These are phyloP conservation scores for Penicillium hesseltinei DNA, from an alignment of 2,329 filamentous ascomycete genomes.

Conservation along the genomic window DNA sequence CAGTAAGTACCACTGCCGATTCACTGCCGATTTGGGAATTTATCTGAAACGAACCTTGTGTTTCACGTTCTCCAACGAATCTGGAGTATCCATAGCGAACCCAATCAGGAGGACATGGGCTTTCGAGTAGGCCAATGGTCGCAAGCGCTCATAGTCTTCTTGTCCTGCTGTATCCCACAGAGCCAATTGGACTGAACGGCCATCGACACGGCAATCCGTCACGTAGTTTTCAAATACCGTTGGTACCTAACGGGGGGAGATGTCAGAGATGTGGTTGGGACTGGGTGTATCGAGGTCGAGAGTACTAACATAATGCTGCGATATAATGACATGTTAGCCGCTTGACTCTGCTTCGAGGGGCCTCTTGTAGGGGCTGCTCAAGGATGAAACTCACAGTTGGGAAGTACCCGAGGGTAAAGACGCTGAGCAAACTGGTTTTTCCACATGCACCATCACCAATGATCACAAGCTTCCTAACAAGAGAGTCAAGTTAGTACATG, in stretches of 20 bases:
- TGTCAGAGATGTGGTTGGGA: slow-evolving; percentile 10
- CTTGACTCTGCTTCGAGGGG: slow-evolving; percentile 22
- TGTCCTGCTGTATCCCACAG: slow-evolving; percentile 99
- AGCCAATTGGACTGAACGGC: slow-evolving; percentile 96
- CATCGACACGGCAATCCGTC: slow-evolving; percentile 96
- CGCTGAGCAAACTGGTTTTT: slow-evolving; percentile 94
- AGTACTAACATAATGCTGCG: slow-evolving; percentile 47
- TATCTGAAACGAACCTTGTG: slow-evolving; percentile 70
- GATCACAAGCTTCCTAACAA: slow-evolving; percentile 83
- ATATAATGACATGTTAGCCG: slow-evolving; percentile 16
- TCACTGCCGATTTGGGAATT: slow-evolving; percentile 21
- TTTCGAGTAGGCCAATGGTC: slow-evolving; percentile 92
- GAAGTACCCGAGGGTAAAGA: slow-evolving; percentile 97
- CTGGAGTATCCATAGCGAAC: slow-evolving; percentile 90
- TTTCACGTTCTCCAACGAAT: slow-evolving; percentile 96
- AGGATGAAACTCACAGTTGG: slow-evolving; percentile 70
- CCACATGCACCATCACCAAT: slow-evolving; percentile 97
- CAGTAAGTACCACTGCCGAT: slow-evolving; percentile 22
- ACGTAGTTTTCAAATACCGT: slow-evolving; percentile 99
- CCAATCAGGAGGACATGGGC: slow-evolving; percentile 96
- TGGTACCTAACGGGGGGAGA: slow-evolving; percentile 62
- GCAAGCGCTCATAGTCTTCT: slow-evolving; percentile 95
- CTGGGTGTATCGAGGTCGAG: neutral
- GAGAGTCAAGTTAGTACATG: slow-evolving; percentile 18
- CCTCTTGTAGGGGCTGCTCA: neutral